These are phyloP conservation scores for Tympanopsis confertula DNA, from an alignment of 2,329 filamentous ascomycete genomes.

Conservation along the genomic window DNA sequence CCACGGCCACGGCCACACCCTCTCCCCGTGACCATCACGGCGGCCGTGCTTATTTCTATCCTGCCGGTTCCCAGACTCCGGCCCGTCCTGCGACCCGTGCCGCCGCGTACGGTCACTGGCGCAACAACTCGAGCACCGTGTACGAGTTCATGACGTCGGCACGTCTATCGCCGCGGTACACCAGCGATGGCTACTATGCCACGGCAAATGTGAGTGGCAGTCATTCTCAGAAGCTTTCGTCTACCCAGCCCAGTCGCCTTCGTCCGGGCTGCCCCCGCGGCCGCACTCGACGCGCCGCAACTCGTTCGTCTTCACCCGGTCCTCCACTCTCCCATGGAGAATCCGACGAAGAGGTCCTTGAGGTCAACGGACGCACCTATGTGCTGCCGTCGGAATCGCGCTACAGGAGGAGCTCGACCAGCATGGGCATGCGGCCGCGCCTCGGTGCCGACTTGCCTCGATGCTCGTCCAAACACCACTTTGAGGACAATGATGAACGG, in stretches of 20 bases:
- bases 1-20: constrained; percentile 35
- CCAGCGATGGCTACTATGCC: constrained; percentile 50
- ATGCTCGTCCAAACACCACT: not conserved
- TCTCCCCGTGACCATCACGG: constrained; percentile 34
- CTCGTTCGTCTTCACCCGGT: constrained; percentile 38
- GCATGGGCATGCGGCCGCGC: no score
- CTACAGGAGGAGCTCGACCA: constrained; percentile 5
- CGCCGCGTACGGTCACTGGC: constrained; percentile 25
- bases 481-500: not conserved
- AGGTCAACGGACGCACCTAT: constrained; percentile 39
- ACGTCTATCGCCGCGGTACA: constrained; percentile 48
- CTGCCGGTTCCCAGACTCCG: constrained; percentile 28
- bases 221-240: constrained; percentile 34
- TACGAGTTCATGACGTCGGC: constrained; percentile 29
- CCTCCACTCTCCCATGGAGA: constrained; percentile 47
- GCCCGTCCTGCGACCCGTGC: constrained; percentile 42
- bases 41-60: constrained; percentile 29
- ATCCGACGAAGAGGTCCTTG: constrained; percentile 51
- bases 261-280: constrained; percentile 30
- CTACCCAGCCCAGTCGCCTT: constrained; percentile 12
- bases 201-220: constrained; percentile 54
- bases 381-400: constrained; percentile 38
- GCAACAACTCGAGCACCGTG: constrained; percentile 28
- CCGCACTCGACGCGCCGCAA: constrained; percentile 34
- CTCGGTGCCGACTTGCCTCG: no score